Conservation (phyloP, 2,329 filamentous ascomycete genomes). For the Ceratocystis huliohia region DNA sequence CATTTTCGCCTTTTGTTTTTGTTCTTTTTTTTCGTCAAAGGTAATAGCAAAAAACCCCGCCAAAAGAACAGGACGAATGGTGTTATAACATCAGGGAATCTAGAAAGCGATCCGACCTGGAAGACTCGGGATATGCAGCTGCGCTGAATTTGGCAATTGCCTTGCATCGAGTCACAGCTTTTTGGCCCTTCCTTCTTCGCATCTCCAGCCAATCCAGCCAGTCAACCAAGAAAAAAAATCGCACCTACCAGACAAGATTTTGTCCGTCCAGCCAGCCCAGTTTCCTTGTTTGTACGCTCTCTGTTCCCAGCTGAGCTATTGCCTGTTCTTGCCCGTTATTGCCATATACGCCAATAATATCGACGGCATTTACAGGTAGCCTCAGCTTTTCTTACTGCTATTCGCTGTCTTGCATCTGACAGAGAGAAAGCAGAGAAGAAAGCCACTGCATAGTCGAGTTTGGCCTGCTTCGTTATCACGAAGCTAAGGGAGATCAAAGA, state of each 20-base stretch:
- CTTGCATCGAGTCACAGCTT: constrained; percentile 2
- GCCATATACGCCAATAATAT: background rate
- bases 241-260: background rate
- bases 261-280: background rate
- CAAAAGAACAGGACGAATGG: background rate
- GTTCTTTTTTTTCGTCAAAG: too few species aligned
- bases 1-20: too few species aligned
- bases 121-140: background rate
- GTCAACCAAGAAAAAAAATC: background rate
- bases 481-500: background rate
- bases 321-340: background rate
- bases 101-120: background rate
- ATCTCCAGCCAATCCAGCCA: background rate
- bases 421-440: background rate
- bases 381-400: too few species aligned
- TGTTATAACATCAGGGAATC: background rate
- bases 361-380: background rate
- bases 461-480: background rate
- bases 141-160: background rate
- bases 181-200: background rate
- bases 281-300: background rate
- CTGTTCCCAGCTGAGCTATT: background rate
- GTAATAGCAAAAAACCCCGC: too few species aligned
- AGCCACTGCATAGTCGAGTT: background rate
- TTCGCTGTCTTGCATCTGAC: too few species aligned